phyloP scores from a whole-genome alignment of 257 asterid genomes.

The Capsicum chinense region DNA sequence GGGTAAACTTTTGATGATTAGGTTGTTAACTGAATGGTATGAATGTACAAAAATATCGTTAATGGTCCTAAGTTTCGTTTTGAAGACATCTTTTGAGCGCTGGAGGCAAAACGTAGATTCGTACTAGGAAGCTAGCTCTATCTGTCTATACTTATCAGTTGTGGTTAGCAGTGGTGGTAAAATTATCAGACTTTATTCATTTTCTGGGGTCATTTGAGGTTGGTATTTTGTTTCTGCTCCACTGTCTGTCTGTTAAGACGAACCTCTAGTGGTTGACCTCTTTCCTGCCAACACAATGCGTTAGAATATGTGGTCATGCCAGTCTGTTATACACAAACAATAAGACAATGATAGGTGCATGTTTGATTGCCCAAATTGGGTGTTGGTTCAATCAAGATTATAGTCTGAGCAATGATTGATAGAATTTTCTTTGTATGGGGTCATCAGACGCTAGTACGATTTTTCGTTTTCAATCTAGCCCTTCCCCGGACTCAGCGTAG shows the following conservation, averaged over 20 bases:
- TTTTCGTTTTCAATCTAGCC: background rate
- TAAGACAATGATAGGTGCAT: background rate
- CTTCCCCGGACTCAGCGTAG: too few species aligned
- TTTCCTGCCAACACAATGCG: background rate
- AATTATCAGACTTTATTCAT: background rate
- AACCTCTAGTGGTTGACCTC: constrained; percentile 1
- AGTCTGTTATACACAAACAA: background rate
- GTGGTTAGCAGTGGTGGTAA: background rate
- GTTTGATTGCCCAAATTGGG: background rate
- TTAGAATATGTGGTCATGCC: constrained; percentile 20
- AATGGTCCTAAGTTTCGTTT: background rate
- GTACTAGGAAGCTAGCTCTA: background rate
- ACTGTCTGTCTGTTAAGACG: background rate
- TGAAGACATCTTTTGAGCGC: background rate
- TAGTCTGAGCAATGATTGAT: background rate
- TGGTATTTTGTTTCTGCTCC: constrained; percentile 3
- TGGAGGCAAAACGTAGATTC: background rate
- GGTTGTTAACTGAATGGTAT: background rate
- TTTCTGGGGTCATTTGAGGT: background rate
- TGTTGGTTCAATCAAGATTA: background rate
- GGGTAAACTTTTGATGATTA: background rate
- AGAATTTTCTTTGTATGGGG: background rate
- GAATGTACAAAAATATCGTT: background rate
- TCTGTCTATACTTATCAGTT: background rate
- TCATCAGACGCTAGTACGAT: background rate